A percentile compares a stretch with the other conserved stretches of the same genome.
Evolutionary conservation across 805 yeast species (phyloP).

Genomic region (Yamadazyma takamatsuzukensis): DNA sequence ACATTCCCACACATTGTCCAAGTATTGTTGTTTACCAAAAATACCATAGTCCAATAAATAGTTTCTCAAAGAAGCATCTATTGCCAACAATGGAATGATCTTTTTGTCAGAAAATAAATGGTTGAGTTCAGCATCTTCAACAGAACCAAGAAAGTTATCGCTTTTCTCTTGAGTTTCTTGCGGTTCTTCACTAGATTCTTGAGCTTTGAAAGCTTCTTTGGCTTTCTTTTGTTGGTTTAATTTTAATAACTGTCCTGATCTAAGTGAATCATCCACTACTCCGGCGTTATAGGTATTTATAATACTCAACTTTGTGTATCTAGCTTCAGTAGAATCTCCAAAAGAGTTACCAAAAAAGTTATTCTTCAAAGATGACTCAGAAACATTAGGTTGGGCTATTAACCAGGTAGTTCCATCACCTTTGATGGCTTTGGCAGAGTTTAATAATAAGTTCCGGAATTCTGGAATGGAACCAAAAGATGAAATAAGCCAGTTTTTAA

Average conservation of each 20-base stretch:
- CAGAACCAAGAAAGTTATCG: slow-evolving; percentile 30
- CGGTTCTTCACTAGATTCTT: slow-evolving; percentile 4
- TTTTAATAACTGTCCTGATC: slow-evolving; percentile 48
- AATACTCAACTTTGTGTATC: slow-evolving; percentile 52
- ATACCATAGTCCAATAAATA: slow-evolving; percentile 76
- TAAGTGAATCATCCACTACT: slow-evolving; percentile 62
- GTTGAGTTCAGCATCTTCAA: slow-evolving; percentile 40
- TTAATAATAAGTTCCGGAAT: slow-evolving; percentile 65
- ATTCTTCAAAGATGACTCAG: slow-evolving; percentile 22
- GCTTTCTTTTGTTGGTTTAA: slow-evolving; percentile 36
- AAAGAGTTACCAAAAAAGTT: slow-evolving; percentile 7
- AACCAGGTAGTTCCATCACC: slow-evolving; percentile 95
- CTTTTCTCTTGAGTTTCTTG: slow-evolving; percentile 5
- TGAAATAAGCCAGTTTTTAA: slow-evolving; percentile 47
- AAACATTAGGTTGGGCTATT: slow-evolving; percentile 52
- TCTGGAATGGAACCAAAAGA: slow-evolving; percentile 78
- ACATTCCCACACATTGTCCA: slow-evolving; percentile 43
- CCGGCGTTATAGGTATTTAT: slow-evolving; percentile 90
- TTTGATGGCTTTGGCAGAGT: slow-evolving; percentile 65
- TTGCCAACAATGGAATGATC: slow-evolving; percentile 59
- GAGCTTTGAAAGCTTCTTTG: slow-evolving; percentile 23
- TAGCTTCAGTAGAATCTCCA: slow-evolving; percentile 7
- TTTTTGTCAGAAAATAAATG: slow-evolving; percentile 33
- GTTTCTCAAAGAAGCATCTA: slow-evolving; percentile 69
- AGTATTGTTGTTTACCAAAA: slow-evolving; percentile 44